A percentile compares a stretch with the other conserved stretches of the same genome.
Conservation (phyloP, 2,329 filamentous ascomycete species). For the Boeremia exigua region DNA sequence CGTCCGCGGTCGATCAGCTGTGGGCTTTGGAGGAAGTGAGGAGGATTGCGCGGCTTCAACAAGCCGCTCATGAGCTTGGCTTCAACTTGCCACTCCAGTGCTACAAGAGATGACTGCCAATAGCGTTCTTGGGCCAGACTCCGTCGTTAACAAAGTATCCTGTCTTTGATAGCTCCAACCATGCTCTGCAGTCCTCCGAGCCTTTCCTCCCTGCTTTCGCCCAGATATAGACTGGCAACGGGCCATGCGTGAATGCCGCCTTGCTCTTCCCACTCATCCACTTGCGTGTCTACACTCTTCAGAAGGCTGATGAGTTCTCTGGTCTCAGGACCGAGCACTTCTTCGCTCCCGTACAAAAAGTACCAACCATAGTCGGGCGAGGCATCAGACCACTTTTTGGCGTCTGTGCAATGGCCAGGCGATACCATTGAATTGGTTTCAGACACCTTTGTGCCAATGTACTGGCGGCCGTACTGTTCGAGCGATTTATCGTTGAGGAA, state of each 20-base stretch:
- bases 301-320: constrained; percentile 64
- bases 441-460: constrained; percentile 62
- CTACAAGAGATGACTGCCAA: constrained; percentile 1
- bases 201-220: constrained; percentile 54
- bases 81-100: constrained; percentile 10
- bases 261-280: constrained; percentile 65
- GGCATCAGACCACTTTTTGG: constrained; percentile 69
- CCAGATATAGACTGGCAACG: constrained; percentile 68
- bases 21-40: constrained; percentile 9
- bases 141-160: constrained; percentile 24
- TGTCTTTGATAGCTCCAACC: constrained; percentile 44
- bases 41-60: constrained; percentile 3
- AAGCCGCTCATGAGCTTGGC: constrained; percentile 8
- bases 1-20: constrained; percentile 1
- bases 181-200: constrained; percentile 56
- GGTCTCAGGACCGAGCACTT: constrained; percentile 77
- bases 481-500: constrained; percentile 73
- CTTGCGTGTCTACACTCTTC: constrained; percentile 59
- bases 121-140: background rate
- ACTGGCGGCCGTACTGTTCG: constrained; percentile 73
- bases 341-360: constrained; percentile 76
- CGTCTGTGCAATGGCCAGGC: constrained; percentile 72
- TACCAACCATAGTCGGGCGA: constrained; percentile 71
- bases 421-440: constrained; percentile 66
- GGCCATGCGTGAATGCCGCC: constrained; percentile 84